Evolutionary conservation across 345 rosid genomes (phyloP).

Genomic region (Brassica nigra): DNA sequence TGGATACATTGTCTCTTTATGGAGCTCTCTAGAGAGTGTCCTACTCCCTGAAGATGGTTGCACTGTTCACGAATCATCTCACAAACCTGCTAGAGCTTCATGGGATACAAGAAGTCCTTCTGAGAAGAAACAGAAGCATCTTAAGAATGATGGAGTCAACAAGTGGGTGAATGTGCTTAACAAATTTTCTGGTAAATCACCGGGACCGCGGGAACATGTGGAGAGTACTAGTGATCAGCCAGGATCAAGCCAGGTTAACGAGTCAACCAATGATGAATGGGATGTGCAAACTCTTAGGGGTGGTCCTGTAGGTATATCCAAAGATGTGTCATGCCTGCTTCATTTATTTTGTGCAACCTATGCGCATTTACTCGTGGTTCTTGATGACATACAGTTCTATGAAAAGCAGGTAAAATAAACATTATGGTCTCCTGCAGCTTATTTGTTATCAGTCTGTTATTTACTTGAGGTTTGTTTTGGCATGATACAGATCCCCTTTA

Average conservation of each 20-base stretch:
- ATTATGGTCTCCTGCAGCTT: conserved; percentile 15
- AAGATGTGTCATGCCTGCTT: conserved; percentile 71
- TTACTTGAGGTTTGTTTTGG: conserved; percentile 35
- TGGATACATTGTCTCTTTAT: conserved; percentile 65
- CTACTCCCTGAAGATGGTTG: conserved; percentile 48
- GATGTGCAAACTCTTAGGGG: conserved; percentile 65
- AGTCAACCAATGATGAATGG: conserved; percentile 61
- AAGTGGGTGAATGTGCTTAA: conserved; percentile 75
- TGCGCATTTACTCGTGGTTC: conserved; percentile 88
- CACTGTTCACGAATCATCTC: conserved; percentile 25
- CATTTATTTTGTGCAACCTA: conserved; percentile 88
- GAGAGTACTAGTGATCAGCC: conserved; percentile 45
- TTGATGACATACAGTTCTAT: conserved; percentile 97
- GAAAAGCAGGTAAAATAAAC: conserved; percentile 79
- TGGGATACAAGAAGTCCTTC: conserved; percentile 43
- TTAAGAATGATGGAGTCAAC: conserved; percentile 58
- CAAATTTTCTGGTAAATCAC: conserved; percentile 78
- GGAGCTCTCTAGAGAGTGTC: conserved; percentile 64
- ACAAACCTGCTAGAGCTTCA: conserved; percentile 38
- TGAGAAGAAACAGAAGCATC: conserved; percentile 54
- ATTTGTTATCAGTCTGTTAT: conserved; percentile 17
- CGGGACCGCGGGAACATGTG: conserved; percentile 38
- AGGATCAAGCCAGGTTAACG: conserved; percentile 46
- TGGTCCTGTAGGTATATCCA: conserved; percentile 75
- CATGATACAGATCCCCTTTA: conserved; percentile 71